Base-by-base conservation (phyloP, 768 basidiomycete species). In the Russula foetens region DNA sequence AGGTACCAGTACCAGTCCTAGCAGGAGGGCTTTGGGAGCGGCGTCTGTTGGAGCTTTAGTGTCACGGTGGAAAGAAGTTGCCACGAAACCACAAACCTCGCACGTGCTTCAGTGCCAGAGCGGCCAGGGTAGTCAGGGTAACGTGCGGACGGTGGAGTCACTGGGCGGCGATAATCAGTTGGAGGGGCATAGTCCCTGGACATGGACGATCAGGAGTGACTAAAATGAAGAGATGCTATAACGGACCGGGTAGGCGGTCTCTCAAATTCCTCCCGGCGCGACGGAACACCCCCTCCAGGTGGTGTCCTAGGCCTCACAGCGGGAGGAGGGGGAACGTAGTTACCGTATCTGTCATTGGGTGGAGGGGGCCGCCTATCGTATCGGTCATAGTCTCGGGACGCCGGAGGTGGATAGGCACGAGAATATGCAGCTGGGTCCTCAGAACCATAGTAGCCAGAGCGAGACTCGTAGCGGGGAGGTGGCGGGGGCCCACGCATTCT, bases 351-450 rank as follows among this genome's bases (percentile, higher is more conserved):
- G 44, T 80, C 81, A 49, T 71, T 76, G 21, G 82, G 72, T 62
- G 71, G 74, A 9, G 71, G 68, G 45, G 69, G 65, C 39, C 84
- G 77, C 69, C 86, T 78, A 63, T 89, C 87, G 72, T 85, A 85
- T 47, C 75, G 73, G 24, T 82, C 79, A 49, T 80, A 70, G 72
- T 76, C 60, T 43, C 80, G 77, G 45, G 81, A 76, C 43, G 77
- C 74, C 52, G 80, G 75, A 19, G 70, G 71, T 35, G 76, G 75
- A 70, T 84, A 83, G 62, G 76, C 75, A 63, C 82, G 79, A 67
- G 81, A 77, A 59, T 79, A 79, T 66, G 81, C 81, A 65, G 71
- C 67, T 35, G 72, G 72, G n/a, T 84, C 75, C 53, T 78, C 78
- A 56, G 73, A 63, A 49, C 70, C 67, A 63, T 76, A 75, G 62